Base-by-base conservation (phyloP, 2,329 filamentous ascomycete species). In the Trichoderma sp. region DNA sequence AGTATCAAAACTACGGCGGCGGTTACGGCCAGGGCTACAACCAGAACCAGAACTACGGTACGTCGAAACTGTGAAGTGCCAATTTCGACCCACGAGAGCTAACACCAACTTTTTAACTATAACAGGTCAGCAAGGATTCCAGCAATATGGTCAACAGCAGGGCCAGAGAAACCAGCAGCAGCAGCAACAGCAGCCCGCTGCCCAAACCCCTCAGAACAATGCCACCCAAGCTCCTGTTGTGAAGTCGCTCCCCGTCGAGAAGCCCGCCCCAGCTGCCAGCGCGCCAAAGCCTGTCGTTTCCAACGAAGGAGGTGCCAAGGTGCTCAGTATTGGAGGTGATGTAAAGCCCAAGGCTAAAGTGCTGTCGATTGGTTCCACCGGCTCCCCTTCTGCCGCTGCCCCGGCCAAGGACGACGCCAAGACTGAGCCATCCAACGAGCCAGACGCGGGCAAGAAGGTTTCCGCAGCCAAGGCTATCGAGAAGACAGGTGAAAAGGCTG, bases 381-480 rank as follows among this genome's bases (percentile, higher is more conserved):
- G 30, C 64, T 12, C 50, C 26, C 74, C 80, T 6, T 73, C 78
- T 13, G 74, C 80, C 20, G 26, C 63, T 2, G 36, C 36, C 75
- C 81, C 73, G 79, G 78, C 81, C 4, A 79, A 81, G 57, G 82
- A 84, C 53, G 86, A 89, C 69, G 74, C 81, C 61, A 87, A 87
- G 79, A 79, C 84, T 66, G 85, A 85, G 36, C 82, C 83, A 79
- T 80, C 81, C 8, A 79, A 84, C 64, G 85, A 85, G 58, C 83
- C 90, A 3, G 91, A 93, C 74, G 91, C 92, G 32, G 93, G 93
- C 34, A 87, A 94, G 73, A 98, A 98, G 84, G 91, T 92, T n/a
- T 86, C 92, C 2, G 95, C 95, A 5, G 85, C 90, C 65, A 98
- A 98, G 83, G 95, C 95, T 11, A 93, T 98, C 74, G 94, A 97